phyloP scores from a whole-genome alignment of 805 yeast species.

The Allodekkera sacchari region DNA sequence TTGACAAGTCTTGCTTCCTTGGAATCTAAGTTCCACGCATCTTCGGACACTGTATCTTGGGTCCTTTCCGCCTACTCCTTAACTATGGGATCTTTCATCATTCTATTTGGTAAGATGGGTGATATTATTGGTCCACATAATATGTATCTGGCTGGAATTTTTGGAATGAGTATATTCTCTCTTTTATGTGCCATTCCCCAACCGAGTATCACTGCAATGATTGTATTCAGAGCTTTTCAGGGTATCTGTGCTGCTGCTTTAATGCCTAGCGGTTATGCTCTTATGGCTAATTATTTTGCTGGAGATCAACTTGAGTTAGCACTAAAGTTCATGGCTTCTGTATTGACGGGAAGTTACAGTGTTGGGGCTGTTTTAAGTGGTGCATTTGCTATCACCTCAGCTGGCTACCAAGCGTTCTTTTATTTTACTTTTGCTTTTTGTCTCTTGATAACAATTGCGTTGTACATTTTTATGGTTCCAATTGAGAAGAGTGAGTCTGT shows the following conservation, averaged over 20 bases:
- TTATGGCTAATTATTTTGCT: slow-evolving; percentile 17
- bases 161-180: slow-evolving; percentile 14
- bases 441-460: slow-evolving; percentile 11
- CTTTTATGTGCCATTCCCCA: slow-evolving; percentile 28
- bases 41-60: slow-evolving; percentile 31
- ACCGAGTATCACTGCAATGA: slow-evolving; percentile 25
- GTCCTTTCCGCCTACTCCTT: slow-evolving; percentile 35
- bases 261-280: slow-evolving; percentile 24
- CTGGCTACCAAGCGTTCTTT: slow-evolving; percentile 33
- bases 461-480: slow-evolving; percentile 20
- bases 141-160: slow-evolving; percentile 19
- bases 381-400: slow-evolving; percentile 28
- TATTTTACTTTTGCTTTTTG: slow-evolving; percentile 29
- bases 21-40: slow-evolving; percentile 30
- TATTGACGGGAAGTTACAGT: slow-evolving; percentile 25
- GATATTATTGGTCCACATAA: slow-evolving; percentile 33
- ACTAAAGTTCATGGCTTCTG: slow-evolving; percentile 10
- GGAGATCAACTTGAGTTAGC: slow-evolving; percentile 12
- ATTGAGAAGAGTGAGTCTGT: slow-evolving; percentile 21
- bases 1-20: slow-evolving; percentile 15
- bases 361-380: slow-evolving; percentile 37
- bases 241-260: slow-evolving; percentile 35
- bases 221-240: slow-evolving; percentile 36
- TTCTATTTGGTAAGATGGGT: slow-evolving; percentile 32
- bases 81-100: slow-evolving; percentile 36